A percentile compares a stretch with the other conserved stretches of the same genome.
These are phyloP conservation scores for Arthroderma sp. DNA, from an alignment of 2,329 filamentous ascomycete genomes.

Conservation along the genomic window DNA sequence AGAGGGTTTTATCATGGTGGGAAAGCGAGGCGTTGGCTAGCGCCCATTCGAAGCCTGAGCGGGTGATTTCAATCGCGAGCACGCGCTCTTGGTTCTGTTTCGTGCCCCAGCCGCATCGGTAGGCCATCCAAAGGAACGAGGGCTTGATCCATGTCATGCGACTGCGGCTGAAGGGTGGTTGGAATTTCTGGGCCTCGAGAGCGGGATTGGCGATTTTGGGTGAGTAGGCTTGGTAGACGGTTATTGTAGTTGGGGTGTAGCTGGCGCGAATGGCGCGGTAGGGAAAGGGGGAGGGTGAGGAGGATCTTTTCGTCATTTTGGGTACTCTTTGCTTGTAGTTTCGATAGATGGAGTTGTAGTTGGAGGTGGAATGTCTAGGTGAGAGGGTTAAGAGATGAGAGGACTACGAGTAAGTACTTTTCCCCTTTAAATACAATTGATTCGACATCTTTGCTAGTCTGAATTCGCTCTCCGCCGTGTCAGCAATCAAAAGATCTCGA, in stretches of 20 bases:
- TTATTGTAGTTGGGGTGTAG: slow-evolving; percentile 40
- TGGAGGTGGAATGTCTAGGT: too few relatives aligned
- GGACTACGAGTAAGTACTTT: too few relatives aligned
- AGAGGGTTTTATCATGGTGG: slow-evolving; percentile 5
- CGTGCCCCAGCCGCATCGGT: slow-evolving; percentile 47
- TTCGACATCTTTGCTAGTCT: too few relatives aligned
- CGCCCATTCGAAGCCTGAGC: slow-evolving; percentile 37
- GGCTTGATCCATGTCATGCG: slow-evolving; percentile 57
- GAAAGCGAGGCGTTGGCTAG: slow-evolving; percentile 20
- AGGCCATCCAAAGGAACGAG: slow-evolving; percentile 52
- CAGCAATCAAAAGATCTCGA: too few relatives aligned
- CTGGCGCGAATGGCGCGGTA: slow-evolving; percentile 42
- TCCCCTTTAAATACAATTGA: too few relatives aligned
- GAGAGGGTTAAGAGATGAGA: too few relatives aligned
- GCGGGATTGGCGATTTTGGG: slow-evolving; percentile 41
- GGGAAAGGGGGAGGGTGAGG: neutral
- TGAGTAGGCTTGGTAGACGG: slow-evolving; percentile 51
- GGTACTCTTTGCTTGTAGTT: neutral
- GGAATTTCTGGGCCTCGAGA: slow-evolving; percentile 38
- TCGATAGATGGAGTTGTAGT: too few relatives aligned
- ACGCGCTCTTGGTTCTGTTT: slow-evolving; percentile 44
- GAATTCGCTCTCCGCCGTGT: too few relatives aligned
- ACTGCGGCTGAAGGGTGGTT: slow-evolving; percentile 37
- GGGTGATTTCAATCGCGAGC: slow-evolving; percentile 44
- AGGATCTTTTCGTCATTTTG: neutral